A percentile compares a stretch with the other conserved stretches of the same genome.
Conservation (phyloP, 768 basidiomycete genomes). For the Erythrobasidium yunnanense region DNA sequence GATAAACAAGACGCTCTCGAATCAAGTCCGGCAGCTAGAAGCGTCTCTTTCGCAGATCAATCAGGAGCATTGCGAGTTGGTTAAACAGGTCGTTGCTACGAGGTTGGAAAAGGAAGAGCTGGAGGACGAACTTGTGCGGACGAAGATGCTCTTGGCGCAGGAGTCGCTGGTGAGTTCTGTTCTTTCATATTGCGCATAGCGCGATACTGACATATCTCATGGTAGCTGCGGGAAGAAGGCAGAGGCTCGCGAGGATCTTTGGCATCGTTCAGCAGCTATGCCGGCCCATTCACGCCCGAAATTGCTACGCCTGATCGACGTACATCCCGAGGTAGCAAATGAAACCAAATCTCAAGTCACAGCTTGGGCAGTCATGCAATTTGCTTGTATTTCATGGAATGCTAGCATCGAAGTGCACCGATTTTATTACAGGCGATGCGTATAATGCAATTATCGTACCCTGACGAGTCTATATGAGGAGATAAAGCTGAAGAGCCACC, state of each 20-base stretch:
- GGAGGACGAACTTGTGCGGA: conserved; percentile 84
- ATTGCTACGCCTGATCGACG: neutral
- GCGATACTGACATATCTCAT: neutral
- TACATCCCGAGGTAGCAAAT: neutral
- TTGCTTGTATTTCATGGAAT: too few species aligned
- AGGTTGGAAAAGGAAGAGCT: conserved; percentile 83
- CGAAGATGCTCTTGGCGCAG: conserved; percentile 59
- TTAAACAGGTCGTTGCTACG: conserved; percentile 74
- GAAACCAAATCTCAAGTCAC: neutral
- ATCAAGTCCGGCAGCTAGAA: conserved; percentile 75
- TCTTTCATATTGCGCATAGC: neutral
- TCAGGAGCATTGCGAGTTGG: conserved; percentile 50
- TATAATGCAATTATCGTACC: too few species aligned
- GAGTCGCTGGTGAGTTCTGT: neutral
- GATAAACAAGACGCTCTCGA: conserved; percentile 61
- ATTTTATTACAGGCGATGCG: too few species aligned
- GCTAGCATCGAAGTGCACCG: too few species aligned
- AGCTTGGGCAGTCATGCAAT: too few species aligned
- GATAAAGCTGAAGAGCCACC: neutral
- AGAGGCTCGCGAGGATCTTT: conserved; percentile 13
- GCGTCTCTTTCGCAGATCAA: conserved; percentile 65
- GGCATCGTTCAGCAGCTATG: conserved; percentile 1
- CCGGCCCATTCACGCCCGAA: neutral
- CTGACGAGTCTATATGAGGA: neutral
- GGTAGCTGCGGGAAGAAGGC: conserved; percentile 16